Evolutionary conservation across 2,329 filamentous ascomycete genomes (phyloP).

Genomic region (Penicillium sp.): DNA sequence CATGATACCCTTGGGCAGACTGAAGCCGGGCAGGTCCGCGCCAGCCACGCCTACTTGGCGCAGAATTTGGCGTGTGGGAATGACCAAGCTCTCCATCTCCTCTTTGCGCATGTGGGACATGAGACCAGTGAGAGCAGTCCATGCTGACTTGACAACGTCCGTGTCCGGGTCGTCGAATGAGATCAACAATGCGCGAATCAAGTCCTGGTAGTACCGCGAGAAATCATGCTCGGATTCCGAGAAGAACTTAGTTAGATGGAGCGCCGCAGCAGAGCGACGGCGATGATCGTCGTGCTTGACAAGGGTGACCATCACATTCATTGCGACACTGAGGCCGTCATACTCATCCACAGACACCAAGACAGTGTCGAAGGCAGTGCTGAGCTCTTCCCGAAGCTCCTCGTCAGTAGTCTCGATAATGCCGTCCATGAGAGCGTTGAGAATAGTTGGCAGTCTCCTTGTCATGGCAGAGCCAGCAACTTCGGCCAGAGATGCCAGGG

Average conservation of each 20-base stretch:
- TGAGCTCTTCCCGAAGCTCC: slow-evolving; percentile 69
- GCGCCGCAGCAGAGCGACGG: slow-evolving; percentile 73
- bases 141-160: slow-evolving; percentile 84
- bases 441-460: slow-evolving; percentile 79
- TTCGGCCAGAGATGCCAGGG: slow-evolving; percentile 85
- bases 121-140: slow-evolving; percentile 81
- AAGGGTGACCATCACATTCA: slow-evolving; percentile 86
- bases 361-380: slow-evolving; percentile 81
- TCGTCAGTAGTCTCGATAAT: slow-evolving; percentile 73
- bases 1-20: slow-evolving; percentile 92
- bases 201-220: slow-evolving; percentile 92
- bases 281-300: slow-evolving; percentile 91
- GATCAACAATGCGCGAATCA: slow-evolving; percentile 84
- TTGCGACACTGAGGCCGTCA: slow-evolving; percentile 90
- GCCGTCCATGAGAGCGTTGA: slow-evolving; percentile 93
- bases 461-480: slow-evolving; percentile 92
- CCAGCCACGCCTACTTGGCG: slow-evolving; percentile 87
- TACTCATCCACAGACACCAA: slow-evolving; percentile 91
- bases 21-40: slow-evolving; percentile 80
- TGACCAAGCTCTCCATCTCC: slow-evolving; percentile 92
- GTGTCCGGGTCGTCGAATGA: slow-evolving; percentile 85
- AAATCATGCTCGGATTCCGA: slow-evolving; percentile 77
- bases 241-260: slow-evolving; percentile 85
- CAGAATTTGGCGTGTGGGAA: slow-evolving; percentile 80
- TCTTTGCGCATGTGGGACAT: slow-evolving; percentile 91